These are phyloP conservation scores for Didymella exigua DNA, from an alignment of 2,329 filamentous ascomycete species.

Conservation along the genomic window DNA sequence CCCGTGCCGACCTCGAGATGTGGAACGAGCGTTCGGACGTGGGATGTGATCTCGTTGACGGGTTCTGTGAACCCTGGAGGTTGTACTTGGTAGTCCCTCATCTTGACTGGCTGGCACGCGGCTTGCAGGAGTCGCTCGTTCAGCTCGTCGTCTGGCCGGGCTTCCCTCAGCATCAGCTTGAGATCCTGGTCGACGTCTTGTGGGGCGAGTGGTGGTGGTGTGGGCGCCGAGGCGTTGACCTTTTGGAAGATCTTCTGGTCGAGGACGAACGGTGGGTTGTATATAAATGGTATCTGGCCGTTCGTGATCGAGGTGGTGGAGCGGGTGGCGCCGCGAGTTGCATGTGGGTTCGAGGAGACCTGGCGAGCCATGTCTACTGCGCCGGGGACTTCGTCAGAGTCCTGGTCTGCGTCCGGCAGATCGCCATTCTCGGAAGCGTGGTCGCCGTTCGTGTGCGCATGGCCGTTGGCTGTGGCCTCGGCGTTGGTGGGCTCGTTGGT, in stretches of 20 bases:
- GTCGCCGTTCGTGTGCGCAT: constrained; percentile 43
- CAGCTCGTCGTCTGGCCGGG: constrained; percentile 46
- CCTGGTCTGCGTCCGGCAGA: constrained; percentile 47
- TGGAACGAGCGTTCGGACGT: constrained; percentile 37
- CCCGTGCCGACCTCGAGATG: constrained; percentile 44
- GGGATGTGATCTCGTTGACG: constrained; percentile 41
- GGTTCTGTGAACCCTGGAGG: constrained; percentile 41
- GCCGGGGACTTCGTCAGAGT: constrained; percentile 48
- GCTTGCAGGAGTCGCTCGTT: constrained; percentile 48
- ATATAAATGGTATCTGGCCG: constrained; percentile 51
- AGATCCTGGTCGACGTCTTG: constrained; percentile 57
- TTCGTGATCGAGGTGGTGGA: constrained; percentile 56
- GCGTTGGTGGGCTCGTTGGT: constrained; percentile 36
- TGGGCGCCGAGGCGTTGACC: constrained; percentile 55
- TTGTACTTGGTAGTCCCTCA: constrained; percentile 44
- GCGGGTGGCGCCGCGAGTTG: constrained; percentile 58
- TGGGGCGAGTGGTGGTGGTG: constrained; percentile 50
- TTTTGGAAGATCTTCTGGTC: constrained; percentile 54
- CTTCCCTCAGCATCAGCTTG: constrained; percentile 53
- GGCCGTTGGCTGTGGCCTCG: constrained; percentile 40
- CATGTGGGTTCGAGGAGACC: constrained; percentile 62
- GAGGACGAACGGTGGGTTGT: constrained; percentile 51
- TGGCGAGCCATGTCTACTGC: constrained; percentile 66
- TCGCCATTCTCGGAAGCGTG: constrained; percentile 44
- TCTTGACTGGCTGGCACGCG: constrained; percentile 41